Evolutionary conservation across 306 rosid genomes (phyloP), one percentile per base, ranked within the genome.

Genomic region (Fragaria iinumae): DNA sequence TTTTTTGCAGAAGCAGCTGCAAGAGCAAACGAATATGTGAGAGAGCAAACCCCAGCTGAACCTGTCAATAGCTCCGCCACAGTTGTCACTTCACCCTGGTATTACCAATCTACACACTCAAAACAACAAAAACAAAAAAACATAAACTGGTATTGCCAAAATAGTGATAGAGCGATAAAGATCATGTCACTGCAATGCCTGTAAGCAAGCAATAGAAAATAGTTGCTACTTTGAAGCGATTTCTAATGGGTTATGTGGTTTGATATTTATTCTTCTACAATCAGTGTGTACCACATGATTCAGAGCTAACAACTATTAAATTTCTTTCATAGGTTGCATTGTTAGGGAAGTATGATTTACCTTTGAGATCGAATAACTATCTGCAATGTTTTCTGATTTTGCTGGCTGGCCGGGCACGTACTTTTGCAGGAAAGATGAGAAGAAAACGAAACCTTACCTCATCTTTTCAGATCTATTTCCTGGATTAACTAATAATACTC

Each of bases 401-500:
- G 34, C 44, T 25, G 34, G 36, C 5, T 2, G 8, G 41, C 41
- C 65, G 11, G 34, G 36, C 2, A 10, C n/a, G 11, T 1, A 18
- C 49, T 52, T 63, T 34, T 49, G 8, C 83, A 91, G 98, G 93
- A 80, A 79, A 72, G 82, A 73, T 72, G 78, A 72, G 71, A 83
- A 84, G 73, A 89, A 85, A 79, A 84, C 81, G 18, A 79, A 81
- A 67, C 57, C 90, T 44, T 90, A 76, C 85, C 77, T 90, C 76
- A 73, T 85, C 83, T 89, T 89, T 84, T 73, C 83, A 72, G 90
- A 85, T 76, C 63, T 90, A 76, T 81, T 83, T 34, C 66, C n/a
- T 73, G 79, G 74, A 86, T 79, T 79, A 69, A 64, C 56, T 23
- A 20, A 67, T 78, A 60, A 69, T 60, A 48, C 52, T 27, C 84